Evolutionary conservation across 371 early-diverging fungal genomes (phyloP).

Genomic region (Lichtheimia ornata): DNA sequence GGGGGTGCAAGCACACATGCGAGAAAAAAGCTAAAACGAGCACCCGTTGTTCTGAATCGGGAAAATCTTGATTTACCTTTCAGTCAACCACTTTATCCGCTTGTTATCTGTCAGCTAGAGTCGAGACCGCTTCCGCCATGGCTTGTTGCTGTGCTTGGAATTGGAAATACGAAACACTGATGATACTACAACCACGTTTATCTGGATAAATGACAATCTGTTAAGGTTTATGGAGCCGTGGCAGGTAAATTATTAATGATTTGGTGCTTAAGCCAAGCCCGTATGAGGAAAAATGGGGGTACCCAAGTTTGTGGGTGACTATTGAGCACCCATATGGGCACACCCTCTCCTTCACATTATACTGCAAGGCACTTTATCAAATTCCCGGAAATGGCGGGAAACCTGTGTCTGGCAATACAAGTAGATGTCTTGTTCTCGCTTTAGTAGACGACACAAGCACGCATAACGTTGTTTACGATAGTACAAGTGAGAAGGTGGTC

Average conservation of each 20-base stretch:
- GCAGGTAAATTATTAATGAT: not conserved
- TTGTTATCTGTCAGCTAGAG: not conserved
- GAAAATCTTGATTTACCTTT: not conserved
- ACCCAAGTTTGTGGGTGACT: too few species aligned
- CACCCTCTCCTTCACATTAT: not conserved
- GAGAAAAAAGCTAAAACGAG: not conserved
- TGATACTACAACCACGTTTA: not conserved
- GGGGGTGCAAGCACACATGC: not conserved
- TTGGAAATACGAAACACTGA: not conserved
- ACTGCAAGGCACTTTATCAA: not conserved
- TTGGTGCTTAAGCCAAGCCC: not conserved
- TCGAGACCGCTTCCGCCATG: not conserved
- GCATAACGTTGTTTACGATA: too few species aligned
- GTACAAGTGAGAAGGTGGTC: too few species aligned
- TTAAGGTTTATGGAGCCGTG: conserved; percentile 2
- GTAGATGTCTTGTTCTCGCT: not conserved
- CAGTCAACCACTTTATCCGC: not conserved
- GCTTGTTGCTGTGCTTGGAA: not conserved
- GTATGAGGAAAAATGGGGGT: not conserved
- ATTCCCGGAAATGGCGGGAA: conserved; percentile 2
- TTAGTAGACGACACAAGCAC: too few species aligned
- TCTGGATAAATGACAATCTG: not conserved
- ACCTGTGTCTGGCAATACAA: not conserved
- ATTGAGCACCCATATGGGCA: too few species aligned
- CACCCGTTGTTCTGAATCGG: not conserved